Percentiles rank a stretch among this genome's conserved stretches.
These are phyloP conservation scores for Atkinsonella hypoxylon DNA, from an alignment of 2,329 filamentous ascomycete genomes.

Conservation along the genomic window DNA sequence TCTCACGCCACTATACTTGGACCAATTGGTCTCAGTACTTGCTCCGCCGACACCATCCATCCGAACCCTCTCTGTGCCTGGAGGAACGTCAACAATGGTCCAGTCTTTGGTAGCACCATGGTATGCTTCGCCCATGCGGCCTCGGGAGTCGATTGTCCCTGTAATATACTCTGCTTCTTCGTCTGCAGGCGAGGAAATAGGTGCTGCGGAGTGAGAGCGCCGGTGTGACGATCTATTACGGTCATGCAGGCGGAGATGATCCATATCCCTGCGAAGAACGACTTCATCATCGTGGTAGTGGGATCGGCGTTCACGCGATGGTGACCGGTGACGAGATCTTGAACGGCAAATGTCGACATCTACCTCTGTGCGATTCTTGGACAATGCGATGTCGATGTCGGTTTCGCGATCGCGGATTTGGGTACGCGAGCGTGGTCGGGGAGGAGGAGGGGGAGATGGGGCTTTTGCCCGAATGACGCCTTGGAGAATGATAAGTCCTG, in stretches of 20 bases:
- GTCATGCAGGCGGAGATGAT: constrained; percentile 34
- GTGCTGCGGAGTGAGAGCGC: constrained; percentile 40
- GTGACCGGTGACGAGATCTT: constrained; percentile 17
- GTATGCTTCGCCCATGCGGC: constrained; percentile 59
- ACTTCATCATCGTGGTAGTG: constrained; percentile 52
- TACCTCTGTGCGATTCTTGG: constrained; percentile 42
- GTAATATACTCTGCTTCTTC: constrained; percentile 55
- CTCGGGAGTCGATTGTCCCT: constrained; percentile 43
- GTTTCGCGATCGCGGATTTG: constrained; percentile 30
- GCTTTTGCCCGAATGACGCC: constrained; percentile 32
- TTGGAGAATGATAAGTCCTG: constrained; percentile 13
- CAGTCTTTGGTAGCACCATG: constrained; percentile 66
- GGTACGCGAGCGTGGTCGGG: constrained; percentile 22
- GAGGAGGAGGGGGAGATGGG: constrained; percentile 36
- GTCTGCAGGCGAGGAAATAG: constrained; percentile 28
- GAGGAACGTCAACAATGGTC: constrained; percentile 74
- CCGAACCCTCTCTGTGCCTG: constrained; percentile 68
- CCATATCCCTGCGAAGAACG: constrained; percentile 45
- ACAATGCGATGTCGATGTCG: constrained; percentile 50
- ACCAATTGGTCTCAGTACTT: constrained; percentile 67
- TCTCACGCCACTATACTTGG: constrained; percentile 66
- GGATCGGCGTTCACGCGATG: constrained; percentile 27
- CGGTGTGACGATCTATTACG: constrained; percentile 26
- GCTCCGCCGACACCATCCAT: constrained; percentile 70
- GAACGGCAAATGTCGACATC: constrained; percentile 44